Evolutionary conservation across 2,329 filamentous ascomycete species (phyloP), one percentile per base, ranked within the genome.

Genomic region (Monilinia polystroma): DNA sequence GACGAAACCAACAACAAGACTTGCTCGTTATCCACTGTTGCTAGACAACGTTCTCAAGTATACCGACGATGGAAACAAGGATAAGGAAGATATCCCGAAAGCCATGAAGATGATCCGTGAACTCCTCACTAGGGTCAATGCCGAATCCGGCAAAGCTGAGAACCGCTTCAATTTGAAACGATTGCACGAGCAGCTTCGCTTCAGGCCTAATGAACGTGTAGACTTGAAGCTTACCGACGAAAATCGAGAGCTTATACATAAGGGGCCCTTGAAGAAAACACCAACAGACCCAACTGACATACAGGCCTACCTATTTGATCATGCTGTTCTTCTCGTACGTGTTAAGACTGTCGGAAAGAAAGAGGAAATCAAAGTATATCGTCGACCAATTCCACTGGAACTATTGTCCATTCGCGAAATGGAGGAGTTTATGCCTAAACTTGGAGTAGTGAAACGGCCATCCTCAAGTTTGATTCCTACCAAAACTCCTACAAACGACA

Each of bases 161-260:
- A 99, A 99, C 76, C 90, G 95, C 63, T 98, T 97, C 83, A 98
- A 98, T 77, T 81, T 99, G 67, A 90, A 94, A 78, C 91, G 93
- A 72, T 84, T 99, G 43, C 95, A 97, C 76, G 89, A 95, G 72
- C 91, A 96, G 73, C 86, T 99, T 70, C 92, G 94, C 70, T 99
- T 96, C 83, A 87, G 90, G 53, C 89, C 91, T 1, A 92, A 92
- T 70, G 94, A 97, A 75, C 91, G 90, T 75, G 93, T 98, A 58
- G 95, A 99, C 77, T 81, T 99, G 69, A 96, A 96, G 78, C 83
- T 99, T 62, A 97, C 93, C 0, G 95, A 99, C 74, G 93, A 97
- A 73, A 91, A 91, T 64, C 90, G 95, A 68, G 93, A 97, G 78
- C 83, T 99, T 73, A 87, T 99, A 70, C 97, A 94, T 80, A 99